Conservation (phyloP, 306 rosid genomes). For the Luffa acutangula region DNA sequence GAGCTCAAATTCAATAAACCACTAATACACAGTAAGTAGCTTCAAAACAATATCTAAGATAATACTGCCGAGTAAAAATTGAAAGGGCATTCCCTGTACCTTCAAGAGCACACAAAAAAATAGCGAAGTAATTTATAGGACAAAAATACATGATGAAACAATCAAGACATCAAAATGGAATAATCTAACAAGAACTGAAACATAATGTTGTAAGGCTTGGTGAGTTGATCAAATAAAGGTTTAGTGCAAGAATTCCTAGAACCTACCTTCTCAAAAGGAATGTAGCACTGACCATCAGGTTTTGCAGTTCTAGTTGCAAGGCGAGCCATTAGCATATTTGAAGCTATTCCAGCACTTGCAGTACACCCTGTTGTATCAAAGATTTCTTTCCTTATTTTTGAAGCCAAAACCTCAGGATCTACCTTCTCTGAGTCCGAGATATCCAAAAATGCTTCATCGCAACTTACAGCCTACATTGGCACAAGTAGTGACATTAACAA, state of each 20-base stretch:
- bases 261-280: slow-evolving; percentile 55
- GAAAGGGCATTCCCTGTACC: not conserved
- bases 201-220: not conserved
- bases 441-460: slow-evolving; percentile 92
- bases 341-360: slow-evolving; percentile 83
- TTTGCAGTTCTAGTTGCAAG: slow-evolving; percentile 94
- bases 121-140: not conserved
- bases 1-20: not conserved
- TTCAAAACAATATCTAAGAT: not conserved
- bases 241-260: not conserved
- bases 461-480: slow-evolving; percentile 78
- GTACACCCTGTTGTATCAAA: slow-evolving; percentile 70
- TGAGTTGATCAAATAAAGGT: not conserved
- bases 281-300: slow-evolving; percentile 82
- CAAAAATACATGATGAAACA: not conserved
- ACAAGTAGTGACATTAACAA: slow-evolving; percentile 11
- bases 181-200: not conserved
- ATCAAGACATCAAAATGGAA: not conserved
- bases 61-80: not conserved
- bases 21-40: not conserved
- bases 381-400: slow-evolving; percentile 61
- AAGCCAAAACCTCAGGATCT: slow-evolving; percentile 64
- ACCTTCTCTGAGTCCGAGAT: slow-evolving; percentile 41
- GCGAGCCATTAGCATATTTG: slow-evolving; percentile 90
- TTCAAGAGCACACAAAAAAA: not conserved